Percentiles rank a stretch among this genome's conserved stretches.
phyloP scores from a whole-genome alignment of 2,329 filamentous ascomycete species.

The Cladophialophora psammophila region DNA sequence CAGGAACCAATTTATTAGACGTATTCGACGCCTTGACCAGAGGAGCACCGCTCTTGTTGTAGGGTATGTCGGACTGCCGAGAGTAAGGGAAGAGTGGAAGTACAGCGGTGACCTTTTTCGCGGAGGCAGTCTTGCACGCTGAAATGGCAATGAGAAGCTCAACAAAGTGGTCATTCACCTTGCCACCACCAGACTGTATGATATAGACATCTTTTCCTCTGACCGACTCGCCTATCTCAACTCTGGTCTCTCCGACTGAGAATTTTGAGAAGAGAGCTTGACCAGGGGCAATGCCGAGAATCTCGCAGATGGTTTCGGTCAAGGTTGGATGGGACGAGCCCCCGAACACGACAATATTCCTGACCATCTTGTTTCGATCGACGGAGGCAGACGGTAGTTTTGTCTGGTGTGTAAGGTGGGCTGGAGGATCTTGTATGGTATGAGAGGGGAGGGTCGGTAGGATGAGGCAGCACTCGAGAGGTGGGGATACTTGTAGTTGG shows the following conservation, averaged over 20 bases:
- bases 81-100: slow-evolving; percentile 97
- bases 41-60: slow-evolving; percentile 93
- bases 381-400: background rate
- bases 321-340: slow-evolving; percentile 91
- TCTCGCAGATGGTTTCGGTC: slow-evolving; percentile 84
- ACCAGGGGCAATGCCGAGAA: slow-evolving; percentile 84
- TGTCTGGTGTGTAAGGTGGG: background rate
- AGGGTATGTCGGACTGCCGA: slow-evolving; percentile 92
- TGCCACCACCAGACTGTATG: slow-evolving; percentile 89
- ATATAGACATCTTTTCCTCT: slow-evolving; percentile 99
- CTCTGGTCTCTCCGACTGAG: slow-evolving; percentile 90
- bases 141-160: slow-evolving; percentile 98
- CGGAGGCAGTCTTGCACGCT: slow-evolving; percentile 95
- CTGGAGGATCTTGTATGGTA: background rate
- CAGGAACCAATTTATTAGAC: slow-evolving; percentile 42
- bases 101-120: slow-evolving; percentile 90
- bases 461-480: background rate
- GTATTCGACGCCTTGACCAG: slow-evolving; percentile 71
- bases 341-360: slow-evolving; percentile 92
- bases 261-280: slow-evolving; percentile 90
- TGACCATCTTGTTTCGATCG: slow-evolving; percentile 69
- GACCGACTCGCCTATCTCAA: slow-evolving; percentile 95
- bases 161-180: slow-evolving; percentile 95
- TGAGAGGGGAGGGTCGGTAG: background rate
- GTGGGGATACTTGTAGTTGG: background rate